Percentiles rank a stretch among this genome's conserved stretches.
Conservation (phyloP, 306 rosid species). For the Inga laurina region DNA sequence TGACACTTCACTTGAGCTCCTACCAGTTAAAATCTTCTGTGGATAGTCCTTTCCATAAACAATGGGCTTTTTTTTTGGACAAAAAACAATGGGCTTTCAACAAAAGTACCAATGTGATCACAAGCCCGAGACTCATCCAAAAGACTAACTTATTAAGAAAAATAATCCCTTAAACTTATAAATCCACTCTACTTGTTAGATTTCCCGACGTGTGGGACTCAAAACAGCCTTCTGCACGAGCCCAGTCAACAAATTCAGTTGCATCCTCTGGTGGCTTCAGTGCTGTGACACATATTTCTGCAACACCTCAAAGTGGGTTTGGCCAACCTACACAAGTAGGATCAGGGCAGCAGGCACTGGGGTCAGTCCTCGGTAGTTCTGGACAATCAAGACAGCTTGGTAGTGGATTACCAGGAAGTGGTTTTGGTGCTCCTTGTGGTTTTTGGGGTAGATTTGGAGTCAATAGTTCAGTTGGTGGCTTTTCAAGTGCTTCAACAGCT, state of each 20-base stretch:
- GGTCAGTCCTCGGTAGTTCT: constrained; percentile 83
- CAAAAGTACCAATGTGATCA: too few species aligned
- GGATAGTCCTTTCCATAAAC: too few species aligned
- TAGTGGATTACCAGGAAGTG: constrained; percentile 54
- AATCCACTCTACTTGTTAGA: too few species aligned
- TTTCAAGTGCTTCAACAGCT: constrained; percentile 45
- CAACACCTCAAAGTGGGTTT: constrained; percentile 50
- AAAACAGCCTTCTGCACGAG: constrained; percentile 40
- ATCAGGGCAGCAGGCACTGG: constrained; percentile 84
- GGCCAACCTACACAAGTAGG: constrained; percentile 79
- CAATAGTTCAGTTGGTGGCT: constrained; percentile 49
- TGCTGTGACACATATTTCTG: constrained; percentile 44
- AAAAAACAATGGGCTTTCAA: too few species aligned
- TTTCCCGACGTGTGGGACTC: too few species aligned
- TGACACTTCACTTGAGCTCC: too few species aligned
- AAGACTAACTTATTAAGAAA: too few species aligned
- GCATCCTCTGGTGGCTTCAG: constrained; percentile 64
- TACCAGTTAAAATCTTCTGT: too few species aligned
- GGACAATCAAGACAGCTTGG: constrained; percentile 97
- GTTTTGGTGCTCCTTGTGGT: constrained; percentile 59
- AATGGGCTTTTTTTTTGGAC: too few species aligned
- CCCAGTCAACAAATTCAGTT: constrained; percentile 58
- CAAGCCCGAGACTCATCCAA: too few species aligned
- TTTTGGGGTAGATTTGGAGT: constrained; percentile 58
- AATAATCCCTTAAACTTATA: too few species aligned